These are phyloP conservation scores for Syzygium aqueum DNA, from an alignment of 345 rosid species.

Conservation along the genomic window DNA sequence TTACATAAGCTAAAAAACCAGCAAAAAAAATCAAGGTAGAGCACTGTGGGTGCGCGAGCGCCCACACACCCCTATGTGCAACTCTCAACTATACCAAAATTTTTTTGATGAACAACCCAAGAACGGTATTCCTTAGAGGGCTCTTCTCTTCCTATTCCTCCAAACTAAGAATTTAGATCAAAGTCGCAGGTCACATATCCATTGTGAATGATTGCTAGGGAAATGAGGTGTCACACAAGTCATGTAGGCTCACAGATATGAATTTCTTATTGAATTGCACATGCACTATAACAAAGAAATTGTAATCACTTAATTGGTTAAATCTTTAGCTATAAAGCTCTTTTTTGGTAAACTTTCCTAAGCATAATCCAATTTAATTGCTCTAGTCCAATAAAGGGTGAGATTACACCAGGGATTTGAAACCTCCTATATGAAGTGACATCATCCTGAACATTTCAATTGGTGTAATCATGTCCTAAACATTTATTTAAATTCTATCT, in stretches of 20 bases:
- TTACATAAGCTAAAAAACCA: not conserved
- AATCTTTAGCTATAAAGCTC: not conserved
- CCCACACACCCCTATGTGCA: not conserved
- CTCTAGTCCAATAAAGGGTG: not conserved
- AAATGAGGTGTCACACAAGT: not conserved
- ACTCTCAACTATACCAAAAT: not conserved
- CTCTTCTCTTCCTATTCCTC: not conserved
- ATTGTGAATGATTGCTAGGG: not conserved
- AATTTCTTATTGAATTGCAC: not conserved
- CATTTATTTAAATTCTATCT: not conserved
- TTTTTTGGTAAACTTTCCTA: not conserved
- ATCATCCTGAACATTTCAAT: no score
- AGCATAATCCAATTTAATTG: not conserved
- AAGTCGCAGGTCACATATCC: not conserved
- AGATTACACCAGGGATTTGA: not conserved
- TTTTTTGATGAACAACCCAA: not conserved
- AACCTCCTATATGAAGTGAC: not conserved
- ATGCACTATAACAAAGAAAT: not conserved
- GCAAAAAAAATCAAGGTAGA: not conserved
- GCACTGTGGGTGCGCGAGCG: not conserved
- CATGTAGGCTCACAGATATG: not conserved
- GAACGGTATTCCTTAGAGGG: not conserved
- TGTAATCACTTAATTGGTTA: not conserved
- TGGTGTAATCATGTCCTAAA: not conserved
- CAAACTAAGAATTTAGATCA: not conserved